These are phyloP conservation scores for Neofusicoccum kwambonambiense DNA, from an alignment of 2,329 filamentous ascomycete species.

Conservation along the genomic window DNA sequence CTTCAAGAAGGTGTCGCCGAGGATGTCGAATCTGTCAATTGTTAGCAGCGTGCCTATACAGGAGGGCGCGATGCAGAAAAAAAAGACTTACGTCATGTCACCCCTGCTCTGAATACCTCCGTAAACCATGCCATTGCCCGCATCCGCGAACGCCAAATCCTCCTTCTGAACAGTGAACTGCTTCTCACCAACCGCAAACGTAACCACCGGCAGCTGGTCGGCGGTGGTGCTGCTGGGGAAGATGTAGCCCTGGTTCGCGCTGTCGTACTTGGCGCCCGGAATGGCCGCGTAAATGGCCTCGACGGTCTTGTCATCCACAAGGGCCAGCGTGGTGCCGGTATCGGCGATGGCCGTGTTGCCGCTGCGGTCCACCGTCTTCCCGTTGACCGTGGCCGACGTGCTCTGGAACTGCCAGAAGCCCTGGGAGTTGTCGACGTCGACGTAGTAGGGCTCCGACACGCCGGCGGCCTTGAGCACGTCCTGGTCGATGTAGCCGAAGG, in stretches of 20 bases:
- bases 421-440: constrained; percentile 60
- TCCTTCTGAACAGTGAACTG: constrained; percentile 63
- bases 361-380: constrained; percentile 48
- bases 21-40: constrained; percentile 55
- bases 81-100: constrained; percentile 30
- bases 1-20: constrained; percentile 65
- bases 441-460: constrained; percentile 58
- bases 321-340: constrained; percentile 67
- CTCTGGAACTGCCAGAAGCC: constrained; percentile 70
- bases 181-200: constrained; percentile 62
- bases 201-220: constrained; percentile 59
- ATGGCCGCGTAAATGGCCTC: constrained; percentile 64
- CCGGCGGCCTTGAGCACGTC: constrained; percentile 56
- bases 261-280: constrained; percentile 54
- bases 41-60: too few species aligned
- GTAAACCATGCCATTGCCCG: constrained; percentile 57
- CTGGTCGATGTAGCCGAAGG: constrained; percentile 70
- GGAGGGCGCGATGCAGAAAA: too few species aligned
- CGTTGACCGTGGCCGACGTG: constrained; percentile 57
- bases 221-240: constrained; percentile 56
- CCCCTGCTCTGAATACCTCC: constrained; percentile 66
- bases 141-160: constrained; percentile 59
- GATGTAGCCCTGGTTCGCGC: constrained; percentile 60
- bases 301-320: constrained; percentile 62
- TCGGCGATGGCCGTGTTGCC: constrained; percentile 69